These are phyloP conservation scores for Adiantum capillusveneris DNA, from an alignment of 75 land plant species.

Conservation along the genomic window DNA sequence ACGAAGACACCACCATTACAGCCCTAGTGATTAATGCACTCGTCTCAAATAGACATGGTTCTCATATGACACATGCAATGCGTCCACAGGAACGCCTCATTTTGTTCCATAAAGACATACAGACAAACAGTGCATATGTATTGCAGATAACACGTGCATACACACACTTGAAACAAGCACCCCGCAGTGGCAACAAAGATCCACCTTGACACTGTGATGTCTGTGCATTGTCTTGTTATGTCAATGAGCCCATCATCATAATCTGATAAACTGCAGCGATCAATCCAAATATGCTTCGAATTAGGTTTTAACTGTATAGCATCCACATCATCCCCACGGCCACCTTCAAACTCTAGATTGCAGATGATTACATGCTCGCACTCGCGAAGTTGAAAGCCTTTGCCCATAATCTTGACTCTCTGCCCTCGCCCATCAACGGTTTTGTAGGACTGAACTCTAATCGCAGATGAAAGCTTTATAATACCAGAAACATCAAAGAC, in stretches of 20 bases:
- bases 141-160: too few species aligned
- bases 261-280: slow-evolving; percentile 79
- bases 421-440: slow-evolving; percentile 98
- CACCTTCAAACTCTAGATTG: slow-evolving; percentile 86
- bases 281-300: slow-evolving; percentile 90
- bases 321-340: slow-evolving; percentile 90
- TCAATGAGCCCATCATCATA: slow-evolving; percentile 97
- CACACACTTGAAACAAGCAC: too few species aligned
- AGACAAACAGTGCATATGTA: too few species aligned
- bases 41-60: too few species aligned
- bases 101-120: too few species aligned
- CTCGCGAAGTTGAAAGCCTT: slow-evolving; percentile 80
- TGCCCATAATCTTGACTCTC: slow-evolving; percentile 67
- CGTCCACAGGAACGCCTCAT: too few species aligned
- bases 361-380: slow-evolving; percentile 96
- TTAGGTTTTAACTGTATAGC: slow-evolving; percentile 93
- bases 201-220: slow-evolving; percentile 89
- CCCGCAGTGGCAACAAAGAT: too few species aligned
- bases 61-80: too few species aligned
- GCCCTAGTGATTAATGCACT: too few species aligned
- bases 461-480: slow-evolving; percentile 49
- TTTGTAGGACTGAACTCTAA: slow-evolving; percentile 79
- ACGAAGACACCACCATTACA: too few species aligned
- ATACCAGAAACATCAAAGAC: slow-evolving; percentile 91
- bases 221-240: slow-evolving; percentile 80